A percentile compares a stretch with the other conserved stretches of the same genome.
phyloP scores from a whole-genome alignment of 768 basidiomycete genomes.

The Macrolepiota albuminosa region DNA sequence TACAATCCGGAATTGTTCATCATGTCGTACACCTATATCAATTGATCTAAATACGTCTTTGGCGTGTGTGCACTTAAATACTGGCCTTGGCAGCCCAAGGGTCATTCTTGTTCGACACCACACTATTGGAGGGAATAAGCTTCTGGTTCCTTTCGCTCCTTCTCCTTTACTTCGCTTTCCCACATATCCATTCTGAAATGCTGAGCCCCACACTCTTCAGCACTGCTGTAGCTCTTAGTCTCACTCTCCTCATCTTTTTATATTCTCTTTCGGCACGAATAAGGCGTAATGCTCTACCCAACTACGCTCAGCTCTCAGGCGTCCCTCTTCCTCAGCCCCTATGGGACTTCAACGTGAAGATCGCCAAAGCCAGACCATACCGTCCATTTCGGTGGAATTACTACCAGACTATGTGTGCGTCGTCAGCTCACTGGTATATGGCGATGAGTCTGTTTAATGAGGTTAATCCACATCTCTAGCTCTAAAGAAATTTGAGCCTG shows the following conservation, averaged over 20 bases:
- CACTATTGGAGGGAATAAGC: not conserved
- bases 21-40: not conserved
- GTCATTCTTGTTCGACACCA: not conserved
- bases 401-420: conserved; percentile 50
- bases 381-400: conserved; percentile 54
- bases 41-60: not conserved
- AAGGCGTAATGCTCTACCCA: conserved; percentile 7
- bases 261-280: not conserved
- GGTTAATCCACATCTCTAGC: conserved; percentile 22
- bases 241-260: not conserved
- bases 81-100: not conserved
- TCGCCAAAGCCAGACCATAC: conserved; percentile 44
- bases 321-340: conserved; percentile 39
- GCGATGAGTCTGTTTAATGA: not conserved
- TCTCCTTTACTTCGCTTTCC: not conserved
- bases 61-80: not conserved
- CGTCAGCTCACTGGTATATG: not conserved
- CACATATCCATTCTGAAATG: not conserved
- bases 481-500: conserved; percentile 43
- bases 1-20: not conserved
- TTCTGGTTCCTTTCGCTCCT: not conserved
- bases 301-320: conserved; percentile 41
- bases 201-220: not conserved
- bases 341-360: conserved; percentile 36
- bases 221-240: not conserved